A percentile compares a stretch with the other conserved stretches of the same genome.
Conservation (phyloP, 2,329 filamentous ascomycete genomes). For the Ilyonectria robusta region DNA sequence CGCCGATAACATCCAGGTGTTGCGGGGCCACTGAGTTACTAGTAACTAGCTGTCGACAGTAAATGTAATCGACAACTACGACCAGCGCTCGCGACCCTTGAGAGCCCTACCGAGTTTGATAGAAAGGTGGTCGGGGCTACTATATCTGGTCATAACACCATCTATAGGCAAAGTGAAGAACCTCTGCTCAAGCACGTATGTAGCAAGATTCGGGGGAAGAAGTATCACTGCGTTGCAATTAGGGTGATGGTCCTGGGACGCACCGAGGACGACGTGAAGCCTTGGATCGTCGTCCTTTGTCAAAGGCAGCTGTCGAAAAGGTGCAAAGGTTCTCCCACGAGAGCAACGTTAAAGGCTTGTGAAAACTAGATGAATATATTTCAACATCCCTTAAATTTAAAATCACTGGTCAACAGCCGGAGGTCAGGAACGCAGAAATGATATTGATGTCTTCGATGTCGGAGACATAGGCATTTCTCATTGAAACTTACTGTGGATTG, state of each 20-base stretch:
- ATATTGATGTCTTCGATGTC: background rate
- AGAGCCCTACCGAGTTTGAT: background rate
- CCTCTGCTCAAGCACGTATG: slow-evolving; percentile 6
- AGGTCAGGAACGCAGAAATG: slow-evolving; percentile 1
- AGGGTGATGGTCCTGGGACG: slow-evolving; percentile 13
- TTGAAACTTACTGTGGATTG: slow-evolving; percentile 1
- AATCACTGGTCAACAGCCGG: background rate
- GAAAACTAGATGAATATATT: background rate
- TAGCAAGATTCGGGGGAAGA: background rate
- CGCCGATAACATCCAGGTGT: no score
- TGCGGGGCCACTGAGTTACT: no score
- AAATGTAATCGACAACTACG: no score
- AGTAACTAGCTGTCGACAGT: no score
- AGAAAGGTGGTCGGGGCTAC: background rate
- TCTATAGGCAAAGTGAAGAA: slow-evolving; percentile 4
- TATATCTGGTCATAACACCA: background rate
- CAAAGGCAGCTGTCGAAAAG: slow-evolving; percentile 1
- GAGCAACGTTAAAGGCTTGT: background rate
- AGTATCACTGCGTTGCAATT: slow-evolving; percentile 11
- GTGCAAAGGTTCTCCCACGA: slow-evolving; percentile 8
- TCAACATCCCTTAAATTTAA: slow-evolving; percentile 6
- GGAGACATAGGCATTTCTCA: background rate
- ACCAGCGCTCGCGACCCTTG: no score
- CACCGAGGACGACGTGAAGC: slow-evolving; percentile 8
- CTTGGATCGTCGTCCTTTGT: slow-evolving; percentile 14